phyloP scores from a whole-genome alignment of 2,329 filamentous ascomycete species.

The Gnomoniopsis smithogilvyi region DNA sequence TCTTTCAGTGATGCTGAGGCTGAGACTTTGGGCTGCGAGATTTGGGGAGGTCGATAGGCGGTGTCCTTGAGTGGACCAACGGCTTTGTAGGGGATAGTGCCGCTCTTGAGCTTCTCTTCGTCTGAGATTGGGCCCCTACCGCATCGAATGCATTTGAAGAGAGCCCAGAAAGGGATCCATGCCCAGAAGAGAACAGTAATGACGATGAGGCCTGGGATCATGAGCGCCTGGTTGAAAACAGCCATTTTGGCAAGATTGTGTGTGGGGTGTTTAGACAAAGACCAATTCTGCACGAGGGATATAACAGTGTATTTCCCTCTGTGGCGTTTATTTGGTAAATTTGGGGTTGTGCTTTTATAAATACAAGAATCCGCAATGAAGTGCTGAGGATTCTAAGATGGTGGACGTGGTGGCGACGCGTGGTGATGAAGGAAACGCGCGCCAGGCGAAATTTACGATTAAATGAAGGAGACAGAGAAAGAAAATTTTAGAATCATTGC shows the following conservation, averaged over 20 bases:
- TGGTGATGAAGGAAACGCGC: too few species aligned
- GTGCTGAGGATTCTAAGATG: too few species aligned
- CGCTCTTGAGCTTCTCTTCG: neutral
- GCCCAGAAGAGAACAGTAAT: slow-evolving; percentile 1
- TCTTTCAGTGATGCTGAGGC: neutral
- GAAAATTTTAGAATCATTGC: too few species aligned
- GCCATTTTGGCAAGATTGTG: neutral
- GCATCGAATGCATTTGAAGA: neutral
- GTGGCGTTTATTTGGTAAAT: too few species aligned
- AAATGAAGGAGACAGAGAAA: too few species aligned
- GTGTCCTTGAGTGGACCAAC: neutral
- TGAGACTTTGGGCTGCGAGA: neutral
- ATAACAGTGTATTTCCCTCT: too few species aligned
- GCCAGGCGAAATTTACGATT: too few species aligned
- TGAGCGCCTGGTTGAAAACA: neutral
- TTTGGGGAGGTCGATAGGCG: neutral
- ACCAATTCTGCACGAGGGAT: neutral
- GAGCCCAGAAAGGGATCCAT: neutral
- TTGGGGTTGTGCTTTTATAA: too few species aligned
- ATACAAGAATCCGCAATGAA: too few species aligned
- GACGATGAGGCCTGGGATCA: slow-evolving; percentile 1
- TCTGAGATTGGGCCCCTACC: neutral
- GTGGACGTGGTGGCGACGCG: too few species aligned
- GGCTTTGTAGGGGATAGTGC: neutral
- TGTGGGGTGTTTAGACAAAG: neutral